These are phyloP conservation scores for Wickerhamiella dianesei DNA, from an alignment of 805 yeast species.

Conservation along the genomic window DNA sequence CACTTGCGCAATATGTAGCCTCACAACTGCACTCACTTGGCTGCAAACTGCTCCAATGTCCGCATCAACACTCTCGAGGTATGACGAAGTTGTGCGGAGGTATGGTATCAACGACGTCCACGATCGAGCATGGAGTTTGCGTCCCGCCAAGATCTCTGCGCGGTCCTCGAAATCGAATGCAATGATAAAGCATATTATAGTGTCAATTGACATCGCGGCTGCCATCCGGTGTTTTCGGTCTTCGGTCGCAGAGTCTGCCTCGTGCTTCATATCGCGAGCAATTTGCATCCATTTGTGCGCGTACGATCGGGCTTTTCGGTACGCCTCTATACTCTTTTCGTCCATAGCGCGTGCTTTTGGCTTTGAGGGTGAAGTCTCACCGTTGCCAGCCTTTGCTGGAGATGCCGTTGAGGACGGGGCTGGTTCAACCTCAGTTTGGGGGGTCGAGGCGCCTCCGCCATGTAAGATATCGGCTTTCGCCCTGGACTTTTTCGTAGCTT, in stretches of 20 bases:
- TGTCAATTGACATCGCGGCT: constrained; percentile 27
- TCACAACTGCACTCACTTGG: constrained; percentile 23
- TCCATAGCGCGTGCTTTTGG: not conserved
- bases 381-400: not conserved
- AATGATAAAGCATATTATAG: constrained; percentile 28
- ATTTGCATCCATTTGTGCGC: constrained; percentile 28
- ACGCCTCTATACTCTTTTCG: constrained; percentile 8
- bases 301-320: constrained; percentile 17
- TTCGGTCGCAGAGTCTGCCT: constrained; percentile 25
- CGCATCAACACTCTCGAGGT: constrained; percentile 17
- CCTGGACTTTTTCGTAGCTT: constrained; percentile 1
- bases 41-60: constrained; percentile 22
- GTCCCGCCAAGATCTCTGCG: constrained; percentile 20
- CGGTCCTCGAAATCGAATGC: constrained; percentile 30
- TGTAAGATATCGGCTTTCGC: not conserved
- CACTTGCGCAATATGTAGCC: constrained; percentile 16
- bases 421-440: not conserved
- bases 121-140: constrained; percentile 21
- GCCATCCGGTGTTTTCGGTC: constrained; percentile 23
- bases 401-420: not conserved
- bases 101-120: constrained; percentile 29
- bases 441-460: not conserved
- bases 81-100: constrained; percentile 20
- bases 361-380: not conserved
- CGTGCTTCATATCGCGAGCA: constrained; percentile 30